Conservation (phyloP, 2,329 filamentous ascomycete genomes). For the Hirsutella rhossiliensis region DNA sequence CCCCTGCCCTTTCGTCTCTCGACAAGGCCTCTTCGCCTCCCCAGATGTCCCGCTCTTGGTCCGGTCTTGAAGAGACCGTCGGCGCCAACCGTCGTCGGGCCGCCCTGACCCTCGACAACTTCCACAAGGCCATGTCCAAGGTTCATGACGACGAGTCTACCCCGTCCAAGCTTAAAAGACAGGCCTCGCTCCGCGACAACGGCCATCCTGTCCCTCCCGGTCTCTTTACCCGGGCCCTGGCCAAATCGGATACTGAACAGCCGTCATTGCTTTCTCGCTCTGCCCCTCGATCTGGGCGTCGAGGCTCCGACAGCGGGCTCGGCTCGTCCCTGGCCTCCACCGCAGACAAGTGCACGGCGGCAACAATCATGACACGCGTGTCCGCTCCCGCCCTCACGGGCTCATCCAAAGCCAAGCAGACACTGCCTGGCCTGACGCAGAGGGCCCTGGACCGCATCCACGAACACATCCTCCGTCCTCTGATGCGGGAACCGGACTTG, state of each 20-base stretch:
- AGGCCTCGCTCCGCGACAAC: slow-evolving; percentile 34
- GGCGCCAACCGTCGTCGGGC: slow-evolving; percentile 58
- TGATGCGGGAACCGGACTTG: slow-evolving; percentile 59
- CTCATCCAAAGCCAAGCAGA: slow-evolving; percentile 26
- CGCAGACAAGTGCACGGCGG: slow-evolving; percentile 34
- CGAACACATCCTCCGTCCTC: slow-evolving; percentile 65
- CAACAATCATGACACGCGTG: slow-evolving; percentile 24
- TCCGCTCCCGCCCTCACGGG: slow-evolving; percentile 47
- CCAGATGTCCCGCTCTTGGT: slow-evolving; percentile 53
- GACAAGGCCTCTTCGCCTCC: slow-evolving; percentile 36
- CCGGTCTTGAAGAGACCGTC: slow-evolving; percentile 59
- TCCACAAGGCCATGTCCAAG: slow-evolving; percentile 49
- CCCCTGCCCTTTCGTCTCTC: slow-evolving; percentile 25
- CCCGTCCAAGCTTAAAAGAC: not conserved
- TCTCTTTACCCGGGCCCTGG: slow-evolving; percentile 41
- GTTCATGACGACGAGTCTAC: slow-evolving; percentile 18
- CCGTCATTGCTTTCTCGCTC: slow-evolving; percentile 36
- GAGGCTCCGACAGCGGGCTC: slow-evolving; percentile 78
- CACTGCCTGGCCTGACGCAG: slow-evolving; percentile 50
- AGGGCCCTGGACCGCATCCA: slow-evolving; percentile 68
- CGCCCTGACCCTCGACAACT: slow-evolving; percentile 50
- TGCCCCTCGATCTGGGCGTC: slow-evolving; percentile 47
- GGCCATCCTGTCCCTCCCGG: slow-evolving; percentile 48
- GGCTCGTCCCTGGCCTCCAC: slow-evolving; percentile 66
- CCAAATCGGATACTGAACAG: slow-evolving; percentile 28